phyloP scores from a whole-genome alignment of 1,139 yeast species.

The Blastobotrys serpentis region DNA sequence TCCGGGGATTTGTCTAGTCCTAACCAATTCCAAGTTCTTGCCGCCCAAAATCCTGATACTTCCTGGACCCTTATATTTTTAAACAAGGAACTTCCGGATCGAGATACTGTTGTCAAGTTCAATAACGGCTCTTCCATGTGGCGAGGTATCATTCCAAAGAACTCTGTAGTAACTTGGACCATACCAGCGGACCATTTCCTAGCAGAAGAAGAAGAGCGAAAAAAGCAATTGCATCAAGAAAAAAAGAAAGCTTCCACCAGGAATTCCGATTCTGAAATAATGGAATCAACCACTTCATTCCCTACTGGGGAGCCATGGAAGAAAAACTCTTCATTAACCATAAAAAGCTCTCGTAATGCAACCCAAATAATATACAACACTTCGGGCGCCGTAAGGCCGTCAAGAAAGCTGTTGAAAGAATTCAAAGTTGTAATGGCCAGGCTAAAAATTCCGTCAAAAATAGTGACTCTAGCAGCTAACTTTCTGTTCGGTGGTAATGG shows the following conservation, averaged over 20 bases:
- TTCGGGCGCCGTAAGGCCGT: background rate
- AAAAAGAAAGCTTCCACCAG: background rate
- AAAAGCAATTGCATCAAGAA: background rate
- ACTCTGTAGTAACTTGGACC: conserved; percentile 16
- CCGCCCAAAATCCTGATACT: conserved; percentile 16
- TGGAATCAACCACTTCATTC: background rate
- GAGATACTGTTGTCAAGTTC: conserved; percentile 11
- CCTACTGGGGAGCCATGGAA: background rate
- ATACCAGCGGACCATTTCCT: conserved; percentile 9
- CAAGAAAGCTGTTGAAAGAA: background rate
- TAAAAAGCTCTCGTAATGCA: background rate
- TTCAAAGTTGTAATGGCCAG: background rate
- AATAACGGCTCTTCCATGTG: conserved; percentile 4
- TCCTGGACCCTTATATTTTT: conserved; percentile 16
- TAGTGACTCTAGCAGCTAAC: background rate
- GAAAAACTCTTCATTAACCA: background rate
- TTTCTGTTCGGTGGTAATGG: background rate
- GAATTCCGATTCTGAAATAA: background rate
- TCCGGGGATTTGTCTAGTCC: background rate
- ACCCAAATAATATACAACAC: background rate
- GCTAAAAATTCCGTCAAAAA: background rate
- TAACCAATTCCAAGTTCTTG: conserved; percentile 11
- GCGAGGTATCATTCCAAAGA: conserved; percentile 11
- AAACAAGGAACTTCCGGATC: conserved; percentile 14
- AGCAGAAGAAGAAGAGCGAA: background rate